Evolutionary conservation across 495 filamentous ascomycete genomes (phyloP), one percentile per base, ranked within the genome.

Genomic region (Cairneyella variabilis): DNA sequence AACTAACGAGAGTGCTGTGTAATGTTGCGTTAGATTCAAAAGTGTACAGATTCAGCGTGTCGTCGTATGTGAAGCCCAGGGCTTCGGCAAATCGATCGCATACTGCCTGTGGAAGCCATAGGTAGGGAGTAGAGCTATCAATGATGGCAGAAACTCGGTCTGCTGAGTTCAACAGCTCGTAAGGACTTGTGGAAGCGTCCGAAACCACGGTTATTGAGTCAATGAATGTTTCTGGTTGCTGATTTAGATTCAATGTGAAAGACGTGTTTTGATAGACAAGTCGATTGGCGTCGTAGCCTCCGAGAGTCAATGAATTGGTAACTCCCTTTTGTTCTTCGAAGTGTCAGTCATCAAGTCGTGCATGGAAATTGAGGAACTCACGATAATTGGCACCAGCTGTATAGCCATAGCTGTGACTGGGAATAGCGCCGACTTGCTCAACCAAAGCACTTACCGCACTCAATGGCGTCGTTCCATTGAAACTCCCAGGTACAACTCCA

Each of bases 351-450:
- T 26, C 3, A 30, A 17, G 3, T 25, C 3, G 43, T 37, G 3
- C 28, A 11, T 10, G 30, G 26, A 18, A n/a, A 8, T 2, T 28
- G 32, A 18, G 16, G 11, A 18, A 58, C 68, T 64, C 58, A 73
- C 82, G 74, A 60, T 86, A 85, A 49, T 77, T 75, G 34, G 82
- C 83, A 2, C 84, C 84, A 38, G 84, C 82, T 5, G 84, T 86
- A 60, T 82, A 87, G 41, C 82, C 83, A 60, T 83, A 87, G 56
- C 76, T 82, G 38, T 83, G 71, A 46, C 79, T 84, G 22, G 82
- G 78, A 49, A 85, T 82, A 1, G 53, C 55, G 25, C 77, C 77
- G 45, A 71, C 65, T 36, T 72, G 66, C 47, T 79, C 67, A 28
- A 77, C 75, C 37, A 84, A 59, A 28, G 57, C 52, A 70, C 66